These are phyloP conservation scores for Saccharum hybrid DNA, from an alignment of 202 grass and related monocot genomes.

Conservation along the genomic window DNA sequence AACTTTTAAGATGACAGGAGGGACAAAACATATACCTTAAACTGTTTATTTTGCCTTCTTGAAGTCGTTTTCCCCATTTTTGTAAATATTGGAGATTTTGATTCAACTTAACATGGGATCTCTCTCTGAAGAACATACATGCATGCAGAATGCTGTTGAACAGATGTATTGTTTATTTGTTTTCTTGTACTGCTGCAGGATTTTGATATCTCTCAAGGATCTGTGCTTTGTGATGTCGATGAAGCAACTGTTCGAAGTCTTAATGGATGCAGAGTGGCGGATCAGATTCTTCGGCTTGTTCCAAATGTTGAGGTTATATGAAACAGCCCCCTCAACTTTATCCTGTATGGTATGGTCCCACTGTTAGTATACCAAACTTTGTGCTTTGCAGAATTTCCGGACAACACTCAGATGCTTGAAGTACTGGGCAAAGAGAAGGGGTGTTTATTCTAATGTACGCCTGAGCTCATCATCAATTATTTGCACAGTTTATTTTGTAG, in stretches of 20 bases:
- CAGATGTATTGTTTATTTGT: slow-evolving; percentile 4
- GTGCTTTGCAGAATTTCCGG: slow-evolving; percentile 74
- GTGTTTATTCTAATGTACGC: slow-evolving; percentile 95
- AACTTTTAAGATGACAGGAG: slow-evolving; percentile 13
- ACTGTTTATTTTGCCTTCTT: slow-evolving; percentile 16
- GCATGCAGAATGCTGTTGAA: not conserved
- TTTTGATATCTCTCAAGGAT: slow-evolving; percentile 86
- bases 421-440: slow-evolving; percentile 88
- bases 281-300: slow-evolving; percentile 91
- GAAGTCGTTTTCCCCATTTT: not conserved
- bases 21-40: not conserved
- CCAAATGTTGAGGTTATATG: slow-evolving; percentile 76
- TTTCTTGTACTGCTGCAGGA: slow-evolving; percentile 57
- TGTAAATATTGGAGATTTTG: slow-evolving; percentile 17
- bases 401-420: slow-evolving; percentile 90
- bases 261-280: slow-evolving; percentile 92
- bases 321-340: not conserved
- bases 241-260: slow-evolving; percentile 90
- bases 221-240: slow-evolving; percentile 73
- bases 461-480: slow-evolving; percentile 31
- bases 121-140: not conserved
- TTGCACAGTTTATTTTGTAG: slow-evolving; percentile 1
- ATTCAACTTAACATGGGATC: not conserved
- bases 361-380: slow-evolving; percentile 41
- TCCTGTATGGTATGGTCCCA: slow-evolving; percentile 7